These are phyloP conservation scores for Sarcocystis neurona DNA, from an alignment of 169 alveolate genomes.

Conservation along the genomic window DNA sequence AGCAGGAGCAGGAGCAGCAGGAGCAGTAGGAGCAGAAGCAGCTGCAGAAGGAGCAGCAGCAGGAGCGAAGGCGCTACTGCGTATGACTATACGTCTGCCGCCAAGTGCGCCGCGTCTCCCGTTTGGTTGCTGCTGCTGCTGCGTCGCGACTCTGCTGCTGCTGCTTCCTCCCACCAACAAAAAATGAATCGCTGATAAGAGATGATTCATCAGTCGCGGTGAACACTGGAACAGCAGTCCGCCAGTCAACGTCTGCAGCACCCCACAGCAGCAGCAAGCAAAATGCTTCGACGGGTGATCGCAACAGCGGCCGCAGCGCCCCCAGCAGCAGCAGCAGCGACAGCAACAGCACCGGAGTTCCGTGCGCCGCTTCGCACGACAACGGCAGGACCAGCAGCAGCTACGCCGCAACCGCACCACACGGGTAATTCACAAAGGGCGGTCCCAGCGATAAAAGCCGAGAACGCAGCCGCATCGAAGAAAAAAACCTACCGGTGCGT, in stretches of 20 bases:
- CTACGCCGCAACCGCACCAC: too few species aligned
- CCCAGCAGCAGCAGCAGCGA: slow-evolving; percentile 20
- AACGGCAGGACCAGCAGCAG: too few species aligned
- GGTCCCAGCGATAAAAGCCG: too few species aligned
- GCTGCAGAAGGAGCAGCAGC: not conserved
- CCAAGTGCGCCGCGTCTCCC: not conserved
- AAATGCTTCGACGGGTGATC: too few species aligned
- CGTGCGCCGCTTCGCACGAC: too few species aligned
- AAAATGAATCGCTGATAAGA: slow-evolving; percentile 34
- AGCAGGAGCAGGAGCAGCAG: not conserved
- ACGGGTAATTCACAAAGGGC: too few species aligned
- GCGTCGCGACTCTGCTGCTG: slow-evolving; percentile 20
- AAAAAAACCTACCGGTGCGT: too few species aligned
- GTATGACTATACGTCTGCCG: too few species aligned
- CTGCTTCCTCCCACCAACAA: slow-evolving; percentile 9
- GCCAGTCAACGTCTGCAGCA: slow-evolving; percentile 55
- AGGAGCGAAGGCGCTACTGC: too few species aligned
- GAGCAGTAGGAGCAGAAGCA: not conserved
- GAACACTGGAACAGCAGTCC: slow-evolving; percentile 40
- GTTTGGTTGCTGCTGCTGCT: slow-evolving; percentile 28
- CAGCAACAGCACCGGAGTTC: too few species aligned
- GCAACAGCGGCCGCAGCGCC: slow-evolving; percentile 6
- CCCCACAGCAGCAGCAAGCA: not conserved
- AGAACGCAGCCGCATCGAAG: too few species aligned
- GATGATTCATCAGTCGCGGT: slow-evolving; percentile 43